These are phyloP conservation scores for Colletotrichum theobromicola DNA, from an alignment of 2,329 filamentous ascomycete species.

Conservation along the genomic window DNA sequence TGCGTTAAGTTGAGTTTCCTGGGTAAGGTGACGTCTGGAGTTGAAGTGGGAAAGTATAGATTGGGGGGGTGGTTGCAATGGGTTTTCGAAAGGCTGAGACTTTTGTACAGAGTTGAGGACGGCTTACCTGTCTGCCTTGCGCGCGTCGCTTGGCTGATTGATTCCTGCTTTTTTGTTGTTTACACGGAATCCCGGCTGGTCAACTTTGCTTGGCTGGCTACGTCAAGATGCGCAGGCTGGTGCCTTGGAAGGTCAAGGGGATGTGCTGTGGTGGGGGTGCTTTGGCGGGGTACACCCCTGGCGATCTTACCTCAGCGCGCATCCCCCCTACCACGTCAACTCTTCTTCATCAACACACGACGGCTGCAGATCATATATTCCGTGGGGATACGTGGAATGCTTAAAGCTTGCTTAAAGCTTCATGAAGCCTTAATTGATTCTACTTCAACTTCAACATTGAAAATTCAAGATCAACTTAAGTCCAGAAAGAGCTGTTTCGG, in stretches of 20 bases:
- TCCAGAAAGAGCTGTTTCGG: background rate
- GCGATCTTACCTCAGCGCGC: constrained; percentile 7
- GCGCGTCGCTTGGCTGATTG: background rate
- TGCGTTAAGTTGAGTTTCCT: background rate
- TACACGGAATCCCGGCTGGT: constrained; percentile 12
- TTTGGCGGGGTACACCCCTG: constrained; percentile 11
- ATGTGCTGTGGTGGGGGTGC: background rate
- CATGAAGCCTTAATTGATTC: too few relatives aligned
- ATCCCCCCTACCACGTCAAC: background rate
- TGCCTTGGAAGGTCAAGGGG: constrained; percentile 11
- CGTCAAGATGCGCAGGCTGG: constrained; percentile 7
- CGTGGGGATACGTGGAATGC: background rate
- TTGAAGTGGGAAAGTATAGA: background rate
- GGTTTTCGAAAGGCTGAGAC: background rate
- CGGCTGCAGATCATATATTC: background rate
- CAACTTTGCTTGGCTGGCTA: constrained; percentile 12
- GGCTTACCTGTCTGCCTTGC: background rate
- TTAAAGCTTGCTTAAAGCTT: too few relatives aligned
- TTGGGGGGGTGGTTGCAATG: background rate
- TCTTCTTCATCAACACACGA: background rate
- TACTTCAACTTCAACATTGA: too few relatives aligned
- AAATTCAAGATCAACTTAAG: background rate
- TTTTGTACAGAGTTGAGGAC: background rate
- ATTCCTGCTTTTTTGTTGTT: constrained; percentile 13
- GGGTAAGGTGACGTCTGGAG: background rate